These are phyloP conservation scores for Rhodomyrtus tomentosa DNA, from an alignment of 345 rosid species.

Conservation along the genomic window DNA sequence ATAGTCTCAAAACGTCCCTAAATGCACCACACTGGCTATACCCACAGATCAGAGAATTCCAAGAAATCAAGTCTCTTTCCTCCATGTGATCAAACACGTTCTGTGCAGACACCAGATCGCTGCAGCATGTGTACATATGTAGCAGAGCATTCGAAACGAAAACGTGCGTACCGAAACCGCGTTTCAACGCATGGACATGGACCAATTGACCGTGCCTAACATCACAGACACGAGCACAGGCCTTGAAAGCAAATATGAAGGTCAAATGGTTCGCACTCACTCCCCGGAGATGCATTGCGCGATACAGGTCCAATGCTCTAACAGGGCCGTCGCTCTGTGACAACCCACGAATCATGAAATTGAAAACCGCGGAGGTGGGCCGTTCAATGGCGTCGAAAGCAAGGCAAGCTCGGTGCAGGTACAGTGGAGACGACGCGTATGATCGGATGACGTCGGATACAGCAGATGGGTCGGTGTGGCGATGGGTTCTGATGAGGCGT, in stretches of 20 bases:
- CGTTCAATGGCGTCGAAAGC: constrained; percentile 22
- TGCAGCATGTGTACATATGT: constrained; percentile 17
- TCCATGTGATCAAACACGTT: constrained; percentile 40
- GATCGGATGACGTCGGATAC: constrained; percentile 27
- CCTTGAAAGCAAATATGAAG: constrained; percentile 31
- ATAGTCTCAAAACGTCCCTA: constrained; percentile 32
- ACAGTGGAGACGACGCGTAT: constrained; percentile 27
- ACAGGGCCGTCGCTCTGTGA: constrained; percentile 23
- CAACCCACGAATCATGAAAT: constrained; percentile 36
- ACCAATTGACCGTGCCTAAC: constrained; percentile 13
- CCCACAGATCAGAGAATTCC: constrained; percentile 68
- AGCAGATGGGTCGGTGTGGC: constrained; percentile 22
- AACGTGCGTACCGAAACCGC: constrained; percentile 28
- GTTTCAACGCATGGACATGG: constrained; percentile 31
- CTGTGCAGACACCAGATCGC: constrained; percentile 18
- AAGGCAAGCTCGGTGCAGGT: constrained; percentile 18
- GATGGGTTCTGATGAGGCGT: constrained; percentile 21
- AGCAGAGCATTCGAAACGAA: constrained; percentile 49
- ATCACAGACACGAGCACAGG: constrained; percentile 28
- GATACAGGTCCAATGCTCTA: constrained; percentile 23
- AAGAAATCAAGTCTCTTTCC: constrained; percentile 51
- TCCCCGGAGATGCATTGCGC: constrained; percentile 16
- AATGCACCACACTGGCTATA: constrained; percentile 27
- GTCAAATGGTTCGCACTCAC: constrained; percentile 27
- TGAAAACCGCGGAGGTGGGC: constrained; percentile 25